Base-by-base conservation (phyloP, 306 rosid species). In the Calophaca sinica region DNA sequence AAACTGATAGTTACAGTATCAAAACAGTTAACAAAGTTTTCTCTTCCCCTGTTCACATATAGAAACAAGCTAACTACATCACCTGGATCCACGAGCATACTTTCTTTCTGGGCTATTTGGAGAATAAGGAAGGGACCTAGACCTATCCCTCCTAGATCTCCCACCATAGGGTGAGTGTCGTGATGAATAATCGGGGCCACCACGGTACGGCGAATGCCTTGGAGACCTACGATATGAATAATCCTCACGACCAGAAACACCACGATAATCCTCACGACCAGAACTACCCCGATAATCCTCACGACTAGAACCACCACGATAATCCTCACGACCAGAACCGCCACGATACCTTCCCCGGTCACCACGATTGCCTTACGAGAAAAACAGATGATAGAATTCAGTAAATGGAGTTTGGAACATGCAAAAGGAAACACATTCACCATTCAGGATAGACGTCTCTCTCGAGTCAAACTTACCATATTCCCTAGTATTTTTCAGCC, bases 401-500 rank as follows among this genome's bases (percentile, higher is more conserved):
- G 73, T 31, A 20, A 20, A 64, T 64, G 38, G 26, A 20, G 38
- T 6, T 20, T 9, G 39, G 4, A 4, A 26, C 46, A 33, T 41
- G 63, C 5, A 36, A 46, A 61, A 78, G 6, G 32, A 62, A 32
- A 13, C 12, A 4, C 35, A 63, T 44, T 36, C 32, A 31, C 14
- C 72, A 61, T 28, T 51, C n/a, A 72, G 39, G 70, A 33, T 39
- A 57, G n/a, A n/a, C n/a, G n/a, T n/a, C n/a, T n/a, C n/a, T n/a
- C n/a, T n/a, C n/a, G n/a, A 46, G 29, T 42, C n/a, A 33, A 73
- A 80, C 90, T 76, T 76, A 88, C 97, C 97, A 68, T 85, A 74
- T 78, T 92, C 99, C 81, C 97, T 88, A 7, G 96, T 85, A 83
- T 80, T 96, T 81, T 96, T 96, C 82, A 92, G 74, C 59, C 99